phyloP scores from a whole-genome alignment of 1,139 yeast species.

The Blastobotrys malaysiensis region DNA sequence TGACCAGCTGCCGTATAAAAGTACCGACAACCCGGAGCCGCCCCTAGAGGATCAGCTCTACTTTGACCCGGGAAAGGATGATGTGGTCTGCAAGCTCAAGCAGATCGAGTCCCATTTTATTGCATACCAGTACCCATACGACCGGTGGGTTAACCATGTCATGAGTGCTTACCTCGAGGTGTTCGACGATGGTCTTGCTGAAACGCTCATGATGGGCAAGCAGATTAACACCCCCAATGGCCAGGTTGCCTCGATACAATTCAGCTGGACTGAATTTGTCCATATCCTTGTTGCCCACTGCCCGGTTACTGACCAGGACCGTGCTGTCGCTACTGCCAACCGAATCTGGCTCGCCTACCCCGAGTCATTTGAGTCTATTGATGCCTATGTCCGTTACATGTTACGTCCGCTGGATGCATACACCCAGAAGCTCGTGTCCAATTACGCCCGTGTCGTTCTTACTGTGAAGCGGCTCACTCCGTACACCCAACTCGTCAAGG shows the following conservation, averaged over 20 bases:
- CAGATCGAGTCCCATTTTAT: background rate
- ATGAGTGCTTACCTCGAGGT: background rate
- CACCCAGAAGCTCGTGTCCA: slow-evolving; percentile 1
- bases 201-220: background rate
- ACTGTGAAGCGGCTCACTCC: background rate
- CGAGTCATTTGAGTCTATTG: background rate
- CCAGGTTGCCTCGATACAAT: background rate
- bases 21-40: background rate
- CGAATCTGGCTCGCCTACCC: background rate
- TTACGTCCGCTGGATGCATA: background rate
- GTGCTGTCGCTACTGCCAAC: background rate
- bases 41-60: background rate
- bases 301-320: background rate
- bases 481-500: background rate
- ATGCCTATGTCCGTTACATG: background rate
- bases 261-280: background rate
- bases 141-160: background rate
- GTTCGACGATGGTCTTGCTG: background rate
- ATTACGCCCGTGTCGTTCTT: background rate
- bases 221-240: background rate
- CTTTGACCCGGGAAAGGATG: background rate
- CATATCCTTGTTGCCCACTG: background rate
- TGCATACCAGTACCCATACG: background rate
- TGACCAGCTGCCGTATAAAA: background rate
- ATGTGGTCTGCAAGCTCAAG: background rate